Base-by-base conservation (phyloP, 208 protist genomes). In the Leishmania aethiopica region DNA sequence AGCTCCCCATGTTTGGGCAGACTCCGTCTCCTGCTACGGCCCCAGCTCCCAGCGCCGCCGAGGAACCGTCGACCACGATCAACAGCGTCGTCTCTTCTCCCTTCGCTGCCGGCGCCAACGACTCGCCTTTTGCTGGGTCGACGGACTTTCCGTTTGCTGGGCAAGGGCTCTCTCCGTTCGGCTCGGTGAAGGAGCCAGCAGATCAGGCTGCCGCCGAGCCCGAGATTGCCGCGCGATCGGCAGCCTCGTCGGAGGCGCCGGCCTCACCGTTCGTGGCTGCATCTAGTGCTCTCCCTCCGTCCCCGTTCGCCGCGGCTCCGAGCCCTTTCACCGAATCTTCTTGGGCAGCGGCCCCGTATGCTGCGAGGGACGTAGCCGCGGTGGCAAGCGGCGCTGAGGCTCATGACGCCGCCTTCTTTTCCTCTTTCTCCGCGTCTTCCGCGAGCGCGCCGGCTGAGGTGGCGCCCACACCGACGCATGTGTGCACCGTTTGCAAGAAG, bases 1-100 rank as follows among this genome's bases (percentile, higher is more conserved):
- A 97, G 79, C 84, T 97, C 4, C 92, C 94, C 47, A 73, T 97
- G 55, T 97, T 96, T 85, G 94, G 94, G 13, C 90, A 95, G 77
- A 22, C 76, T 0, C 82, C 79, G 22, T 49, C 86, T 64, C 8
- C 76, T 42, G 37, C 57, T 55, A 28, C 62, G 82, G n/a, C 53
- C 84, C 90, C 71, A 79, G 19, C 17, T 4, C 70, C 25, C 25
- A 62, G 55, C 71, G 37, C 35, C 51, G 13, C 57, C 32, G 32
- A 73, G 28, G 37, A 64, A 40, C 45, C 67, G 8, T 53, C 57
- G 15, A 64, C 49, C 5, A 75, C 72, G 79, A 49, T 13, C 13
- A 53, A 22, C 70, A 82, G 49, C 11, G 71, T 89, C 37, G 91
- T 93, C 49, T 86, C 89, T 32, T 96, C 92, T 32, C 92, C 92